Percentiles rank a stretch among this genome's conserved stretches.
Evolutionary conservation across 2,329 filamentous ascomycete genomes (phyloP).

Genomic region (Aspergillus tanneri): DNA sequence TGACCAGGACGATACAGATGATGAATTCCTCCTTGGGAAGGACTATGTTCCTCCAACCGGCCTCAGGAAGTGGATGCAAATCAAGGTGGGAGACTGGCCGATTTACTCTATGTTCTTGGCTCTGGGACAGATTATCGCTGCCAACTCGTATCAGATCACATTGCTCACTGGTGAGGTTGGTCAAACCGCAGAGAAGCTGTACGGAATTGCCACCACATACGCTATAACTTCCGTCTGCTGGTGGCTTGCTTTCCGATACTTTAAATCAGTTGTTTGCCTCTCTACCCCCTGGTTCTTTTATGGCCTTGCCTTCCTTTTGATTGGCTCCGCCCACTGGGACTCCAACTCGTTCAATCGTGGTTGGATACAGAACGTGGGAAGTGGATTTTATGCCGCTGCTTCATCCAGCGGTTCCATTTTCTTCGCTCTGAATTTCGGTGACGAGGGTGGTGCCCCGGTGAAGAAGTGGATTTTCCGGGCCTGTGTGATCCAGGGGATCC

Average conservation of each 20-base stretch:
- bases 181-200: constrained; percentile 59
- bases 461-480: constrained; percentile 66
- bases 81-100: constrained; percentile 63
- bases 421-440: constrained; percentile 67
- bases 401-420: constrained; percentile 64
- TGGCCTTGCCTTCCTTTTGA: constrained; percentile 60
- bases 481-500: constrained; percentile 64
- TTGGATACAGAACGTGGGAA: constrained; percentile 62
- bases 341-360: constrained; percentile 40
- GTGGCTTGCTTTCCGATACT: constrained; percentile 62
- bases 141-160: constrained; percentile 67
- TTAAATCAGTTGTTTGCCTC: constrained; percentile 59
- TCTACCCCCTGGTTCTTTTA: constrained; percentile 64
- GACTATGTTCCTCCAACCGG: constrained; percentile 59
- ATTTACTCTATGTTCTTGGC: constrained; percentile 63
- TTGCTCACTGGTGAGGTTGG: constrained; percentile 64
- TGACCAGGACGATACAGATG: constrained; percentile 43
- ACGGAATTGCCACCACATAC: constrained; percentile 61
- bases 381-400: constrained; percentile 61
- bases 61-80: constrained; percentile 55
- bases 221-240: constrained; percentile 58
- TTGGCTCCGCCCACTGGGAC: constrained; percentile 62
- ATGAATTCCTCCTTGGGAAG: constrained; percentile 57
- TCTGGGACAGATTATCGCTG: constrained; percentile 62
- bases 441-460: constrained; percentile 61